phyloP scores from a whole-genome alignment of 108 stramenopile genomes.

The Conticribra guillardii region DNA sequence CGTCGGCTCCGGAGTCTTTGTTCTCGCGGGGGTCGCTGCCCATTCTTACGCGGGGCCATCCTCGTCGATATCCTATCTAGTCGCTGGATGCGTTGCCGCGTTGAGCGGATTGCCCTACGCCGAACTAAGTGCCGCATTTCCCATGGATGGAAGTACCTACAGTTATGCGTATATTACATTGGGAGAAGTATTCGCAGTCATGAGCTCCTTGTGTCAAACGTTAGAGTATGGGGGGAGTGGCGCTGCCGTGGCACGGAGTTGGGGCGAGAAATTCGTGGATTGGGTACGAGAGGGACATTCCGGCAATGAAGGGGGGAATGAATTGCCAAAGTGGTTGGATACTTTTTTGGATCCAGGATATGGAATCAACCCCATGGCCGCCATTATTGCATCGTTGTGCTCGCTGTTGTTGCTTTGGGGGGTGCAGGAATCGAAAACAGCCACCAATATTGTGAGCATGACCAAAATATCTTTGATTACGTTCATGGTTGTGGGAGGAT shows the following conservation, averaged over 20 bases:
- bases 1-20: conserved; percentile 92
- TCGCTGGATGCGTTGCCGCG: conserved; percentile 72
- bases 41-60: conserved; percentile 80
- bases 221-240: conserved; percentile 81
- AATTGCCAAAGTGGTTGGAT: conserved; percentile 1
- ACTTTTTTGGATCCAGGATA: conserved; percentile 27
- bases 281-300: conserved; percentile 49
- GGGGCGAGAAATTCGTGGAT: conserved; percentile 87
- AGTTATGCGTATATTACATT: conserved; percentile 69
- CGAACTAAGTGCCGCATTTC: conserved; percentile 77
- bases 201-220: conserved; percentile 83
- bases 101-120: conserved; percentile 80
- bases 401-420: conserved; percentile 67
- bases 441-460: conserved; percentile 78
- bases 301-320: conserved; percentile 1
- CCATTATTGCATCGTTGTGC: conserved; percentile 53
- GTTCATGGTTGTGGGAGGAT: conserved; percentile 86
- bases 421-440: conserved; percentile 70
- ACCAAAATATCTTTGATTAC: conserved; percentile 67
- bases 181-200: conserved; percentile 83
- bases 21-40: conserved; percentile 80
- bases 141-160: conserved; percentile 82
- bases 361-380: conserved; percentile 68
- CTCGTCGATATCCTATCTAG: conserved; percentile 67
- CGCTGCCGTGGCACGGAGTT: conserved; percentile 86